Conservation (phyloP, 2,329 filamentous ascomycete genomes). For the Calonectria leucothoes region DNA sequence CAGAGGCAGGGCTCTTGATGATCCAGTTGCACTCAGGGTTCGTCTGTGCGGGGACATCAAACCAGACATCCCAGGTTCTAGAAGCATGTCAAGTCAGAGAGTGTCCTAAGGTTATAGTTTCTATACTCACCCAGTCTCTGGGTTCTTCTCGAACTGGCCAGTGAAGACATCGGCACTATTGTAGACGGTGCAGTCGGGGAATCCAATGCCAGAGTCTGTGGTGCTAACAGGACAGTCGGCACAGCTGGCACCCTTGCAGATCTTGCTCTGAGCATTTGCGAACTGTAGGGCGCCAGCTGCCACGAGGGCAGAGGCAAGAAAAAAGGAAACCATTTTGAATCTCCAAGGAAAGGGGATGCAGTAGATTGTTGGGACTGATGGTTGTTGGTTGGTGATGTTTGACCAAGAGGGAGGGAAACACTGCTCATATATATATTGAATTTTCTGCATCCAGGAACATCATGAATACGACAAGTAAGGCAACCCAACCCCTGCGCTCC, state of each 20-base stretch:
- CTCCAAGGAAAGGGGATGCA: background rate
- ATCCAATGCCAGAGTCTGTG: background rate
- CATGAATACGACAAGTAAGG: background rate
- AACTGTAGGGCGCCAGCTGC: background rate
- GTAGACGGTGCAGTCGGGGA: background rate
- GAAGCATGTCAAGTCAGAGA: background rate
- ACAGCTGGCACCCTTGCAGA: background rate
- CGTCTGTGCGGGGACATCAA: background rate
- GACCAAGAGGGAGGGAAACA: background rate
- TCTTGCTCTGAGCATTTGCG: background rate
- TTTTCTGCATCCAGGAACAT: background rate
- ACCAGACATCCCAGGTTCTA: background rate
- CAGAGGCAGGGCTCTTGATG: background rate
- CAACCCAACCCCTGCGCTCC: background rate
- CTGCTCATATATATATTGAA: background rate
- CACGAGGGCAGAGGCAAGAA: background rate
- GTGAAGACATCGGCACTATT: background rate
- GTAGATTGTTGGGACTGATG: background rate
- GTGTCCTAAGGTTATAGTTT: background rate
- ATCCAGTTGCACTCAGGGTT: background rate
- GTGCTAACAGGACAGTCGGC: background rate
- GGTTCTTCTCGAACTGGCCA: background rate
- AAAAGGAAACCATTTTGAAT: background rate
- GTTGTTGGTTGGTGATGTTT: background rate
- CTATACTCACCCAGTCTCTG: background rate